Evolutionary conservation across 306 rosid genomes (phyloP).

Genomic region (Ormosia emarginata): DNA sequence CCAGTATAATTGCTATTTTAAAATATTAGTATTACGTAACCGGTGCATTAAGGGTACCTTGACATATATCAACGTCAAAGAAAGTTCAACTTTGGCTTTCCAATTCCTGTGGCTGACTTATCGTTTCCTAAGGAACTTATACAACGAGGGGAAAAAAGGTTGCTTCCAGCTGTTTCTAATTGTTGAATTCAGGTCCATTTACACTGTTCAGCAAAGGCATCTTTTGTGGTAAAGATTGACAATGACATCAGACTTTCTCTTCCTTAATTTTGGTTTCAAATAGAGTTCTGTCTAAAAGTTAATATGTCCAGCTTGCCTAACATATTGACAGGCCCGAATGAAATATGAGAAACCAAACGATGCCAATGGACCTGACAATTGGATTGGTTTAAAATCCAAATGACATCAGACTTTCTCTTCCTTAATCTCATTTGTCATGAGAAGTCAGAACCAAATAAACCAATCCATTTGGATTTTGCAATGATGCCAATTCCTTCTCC

Average conservation of each 20-base stretch:
- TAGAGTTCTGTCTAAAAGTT: neutral
- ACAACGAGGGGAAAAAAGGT: neutral
- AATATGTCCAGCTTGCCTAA: neutral
- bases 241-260: neutral
- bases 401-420: no score
- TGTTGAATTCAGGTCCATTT: neutral
- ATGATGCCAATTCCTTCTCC: neutral
- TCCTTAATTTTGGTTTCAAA: neutral
- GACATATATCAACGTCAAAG: neutral
- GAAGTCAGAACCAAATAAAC: neutral
- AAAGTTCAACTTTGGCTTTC: neutral
- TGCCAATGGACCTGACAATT: no score
- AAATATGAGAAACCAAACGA: no score
- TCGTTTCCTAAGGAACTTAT: neutral
- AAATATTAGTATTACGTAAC: no score
- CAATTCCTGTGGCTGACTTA: slow-evolving; percentile 1
- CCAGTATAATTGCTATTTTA: no score
- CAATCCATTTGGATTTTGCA: neutral
- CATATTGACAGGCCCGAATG: neutral
- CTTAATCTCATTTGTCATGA: neutral
- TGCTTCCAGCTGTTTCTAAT: neutral
- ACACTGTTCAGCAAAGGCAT: neutral
- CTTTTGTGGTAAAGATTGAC: slow-evolving; percentile 4
- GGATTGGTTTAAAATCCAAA: no score
- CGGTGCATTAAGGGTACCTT: no score